Base-by-base conservation (phyloP, 2,329 filamentous ascomycete genomes). In the Cladosporium sp. region DNA sequence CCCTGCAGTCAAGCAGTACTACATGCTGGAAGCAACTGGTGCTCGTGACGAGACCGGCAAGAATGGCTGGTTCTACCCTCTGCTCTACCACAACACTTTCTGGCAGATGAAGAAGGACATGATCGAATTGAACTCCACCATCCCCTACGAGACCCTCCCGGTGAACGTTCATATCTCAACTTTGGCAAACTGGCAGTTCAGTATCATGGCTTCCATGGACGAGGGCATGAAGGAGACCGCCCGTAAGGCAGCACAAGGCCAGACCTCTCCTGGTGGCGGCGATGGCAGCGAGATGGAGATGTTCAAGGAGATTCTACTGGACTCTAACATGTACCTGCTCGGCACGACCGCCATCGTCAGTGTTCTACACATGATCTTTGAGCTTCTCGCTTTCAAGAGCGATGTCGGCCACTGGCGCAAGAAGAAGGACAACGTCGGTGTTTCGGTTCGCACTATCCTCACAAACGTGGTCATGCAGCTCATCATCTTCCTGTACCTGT, bases 351-450 rank as follows among this genome's bases (percentile, higher is more conserved):
- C 88, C 28, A 78, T 96, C 10, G 95, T 96, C 71, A 93, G 88
- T 69, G 85, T 99, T 65, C 84, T 95, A 46, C 95, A 99, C 80
- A 93, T 97, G 85, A 83, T 99, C 71, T 94, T 99, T 69, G 95
- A 99, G 80, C 93, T 91, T 75, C 86, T 99, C 36, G 95, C 95
- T 1, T 99, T 99, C 82, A 97, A 96, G 75, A 97, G 91, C 76
- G 95, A 99, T 76, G 97, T 99, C 76, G 84, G 93, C 58, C 95
- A 99, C 80, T 99, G 95, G 88, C 92, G 93, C 76, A 97, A 98
- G 84, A 99, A 99, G 89, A 99, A 99, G 84, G 96, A 98, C 81
- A 95, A 97, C 66, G 91, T 99, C 30, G 95, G 95, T 69, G 96
- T 97, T 54, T 97, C 93, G 1, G 91, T 99, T 67, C 92, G 95